Base-by-base conservation (phyloP, 176 grass and related monocot species). In the Eleusine coracana region DNA sequence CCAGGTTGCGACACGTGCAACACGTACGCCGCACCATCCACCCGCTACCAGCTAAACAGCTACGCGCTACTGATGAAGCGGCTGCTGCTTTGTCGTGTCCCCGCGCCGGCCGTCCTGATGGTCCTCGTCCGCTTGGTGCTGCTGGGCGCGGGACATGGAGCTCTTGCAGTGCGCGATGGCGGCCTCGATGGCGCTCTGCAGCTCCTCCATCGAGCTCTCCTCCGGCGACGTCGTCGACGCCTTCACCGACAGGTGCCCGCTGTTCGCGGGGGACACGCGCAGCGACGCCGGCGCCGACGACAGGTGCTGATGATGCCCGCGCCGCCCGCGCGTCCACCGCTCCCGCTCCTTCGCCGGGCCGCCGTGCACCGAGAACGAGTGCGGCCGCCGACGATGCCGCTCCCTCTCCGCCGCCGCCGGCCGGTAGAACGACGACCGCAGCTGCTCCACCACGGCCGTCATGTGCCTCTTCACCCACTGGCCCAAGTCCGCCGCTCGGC, bases 91-190 rank as follows among this genome's bases (percentile, higher is more conserved):
- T 63, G 60, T 61, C 51, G 2, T 14, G 65, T 37, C 39, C 54
- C 75, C 70, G 31, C 87, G 66, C 29, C 34, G 28, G 71, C 2
- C n/a, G 66, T 9, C 29, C 31, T 34, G 31, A 34, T 34, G 31
- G 31, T 34, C 31, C 39, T 78, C 71, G 77, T 60, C 58, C 21
- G 58, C 58, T 11, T 10, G n/a, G n/a, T n/a, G 77, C 56, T 85
- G 52, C 18, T 56, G 79, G 25, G 70, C 66, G 6, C 46, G 73
- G 67, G 85, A 59, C 42, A 93, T 89, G 85, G 96, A 98, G 69
- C 88, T 96, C 83, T 98, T 98, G 84, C 96, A 98, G 86, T 98
- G 96, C 55, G 93, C 93, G 69, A 98, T 96, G 93, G 96, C 93
- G 3, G 96, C 93, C 84, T 98, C 84, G 74, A 98, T 96, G 55